A percentile compares a stretch with the other conserved stretches of the same genome.
Evolutionary conservation across 1,139 yeast genomes (phyloP).

Genomic region (Kodamaea alishanica): DNA sequence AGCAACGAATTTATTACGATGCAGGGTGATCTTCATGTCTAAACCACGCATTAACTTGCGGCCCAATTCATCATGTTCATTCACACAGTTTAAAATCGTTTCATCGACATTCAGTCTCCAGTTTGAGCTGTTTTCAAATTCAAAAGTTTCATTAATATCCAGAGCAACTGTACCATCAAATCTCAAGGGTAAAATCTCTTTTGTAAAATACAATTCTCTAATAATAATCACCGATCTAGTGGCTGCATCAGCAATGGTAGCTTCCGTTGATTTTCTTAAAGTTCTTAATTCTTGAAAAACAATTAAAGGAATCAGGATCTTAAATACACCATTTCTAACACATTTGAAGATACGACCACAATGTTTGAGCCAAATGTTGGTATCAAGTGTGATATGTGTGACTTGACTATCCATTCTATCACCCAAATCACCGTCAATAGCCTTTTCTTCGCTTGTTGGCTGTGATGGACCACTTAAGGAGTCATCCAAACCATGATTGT

Average conservation of each 20-base stretch:
- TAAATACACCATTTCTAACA: constrained; percentile 56
- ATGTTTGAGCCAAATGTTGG: constrained; percentile 78
- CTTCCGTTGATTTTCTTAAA: constrained; percentile 69
- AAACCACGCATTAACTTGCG: constrained; percentile 38
- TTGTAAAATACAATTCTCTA: constrained; percentile 60
- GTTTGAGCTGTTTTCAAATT: constrained; percentile 62
- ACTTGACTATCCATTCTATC: constrained; percentile 51
- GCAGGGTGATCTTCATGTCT: constrained; percentile 18
- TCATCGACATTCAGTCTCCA: constrained; percentile 62
- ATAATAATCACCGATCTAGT: constrained; percentile 74
- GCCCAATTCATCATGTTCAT: constrained; percentile 45
- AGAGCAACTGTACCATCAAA: constrained; percentile 57
- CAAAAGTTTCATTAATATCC: constrained; percentile 52
- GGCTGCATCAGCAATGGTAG: constrained; percentile 75
- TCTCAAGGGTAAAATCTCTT: constrained; percentile 47
- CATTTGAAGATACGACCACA: constrained; percentile 74
- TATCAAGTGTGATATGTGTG: constrained; percentile 66
- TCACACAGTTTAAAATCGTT: constrained; percentile 52
- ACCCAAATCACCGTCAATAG: constrained; percentile 39
- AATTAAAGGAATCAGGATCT: constrained; percentile 61
- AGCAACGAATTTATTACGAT: constrained; percentile 2
- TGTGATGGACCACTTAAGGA: constrained; percentile 7
- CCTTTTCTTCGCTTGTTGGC: constrained; percentile 4
- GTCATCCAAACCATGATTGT: constrained; percentile 3
- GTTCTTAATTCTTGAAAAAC: constrained; percentile 77